Base-by-base conservation (phyloP, 2,329 filamentous ascomycete genomes). In the Gaeumannomyces sp. region DNA sequence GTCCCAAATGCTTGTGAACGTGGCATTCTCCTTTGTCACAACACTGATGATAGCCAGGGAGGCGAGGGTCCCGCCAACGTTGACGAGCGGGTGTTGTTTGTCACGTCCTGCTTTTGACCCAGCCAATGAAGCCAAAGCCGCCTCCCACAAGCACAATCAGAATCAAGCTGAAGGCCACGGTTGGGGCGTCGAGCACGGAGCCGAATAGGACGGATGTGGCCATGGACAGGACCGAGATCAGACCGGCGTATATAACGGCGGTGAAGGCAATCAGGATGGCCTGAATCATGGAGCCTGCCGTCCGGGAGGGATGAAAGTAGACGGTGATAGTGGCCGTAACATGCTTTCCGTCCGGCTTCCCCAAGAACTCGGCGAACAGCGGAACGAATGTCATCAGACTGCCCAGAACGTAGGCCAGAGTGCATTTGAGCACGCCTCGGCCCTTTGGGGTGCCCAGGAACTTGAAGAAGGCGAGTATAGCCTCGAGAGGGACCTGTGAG, bases 261-360 rank as follows among this genome's bases (percentile, higher is more conserved):
- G 90, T 81, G 53, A 91, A 77, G 7, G 92, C 91, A 65, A 95
- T 87, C 45, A 93, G 77, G 14, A 89, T 85, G 3, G 93, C 93
- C 76, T 97, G 91, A 65, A 92, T 84, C 92, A 97, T 97, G 69
- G 91, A 95, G 0, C 94, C 94, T 31, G 89, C 85, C 25, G 92
- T 92, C 65, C 94, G 84, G 7, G 92, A 91, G 5, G 94, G 93
- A 74, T 97, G 93, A 72, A 97, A 98, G 73, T 97, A 98, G 14
- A 97, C 93, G 0, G 92, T 96, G 65, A 97, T 87, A 2, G 94
- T 97, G 38, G 93, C 93, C 63, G 97, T 92, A 72, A 97, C 89
- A 76, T 97, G 94, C 73, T 97, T 97, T 62, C 92, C 92, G 76
- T 97, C 93, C 72, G 93, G 90, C 68, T 89, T 83, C 14, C 94